Evolutionary conservation across 352 stramenopile species (phyloP).

Genomic region (Pythium folliculosum): DNA sequence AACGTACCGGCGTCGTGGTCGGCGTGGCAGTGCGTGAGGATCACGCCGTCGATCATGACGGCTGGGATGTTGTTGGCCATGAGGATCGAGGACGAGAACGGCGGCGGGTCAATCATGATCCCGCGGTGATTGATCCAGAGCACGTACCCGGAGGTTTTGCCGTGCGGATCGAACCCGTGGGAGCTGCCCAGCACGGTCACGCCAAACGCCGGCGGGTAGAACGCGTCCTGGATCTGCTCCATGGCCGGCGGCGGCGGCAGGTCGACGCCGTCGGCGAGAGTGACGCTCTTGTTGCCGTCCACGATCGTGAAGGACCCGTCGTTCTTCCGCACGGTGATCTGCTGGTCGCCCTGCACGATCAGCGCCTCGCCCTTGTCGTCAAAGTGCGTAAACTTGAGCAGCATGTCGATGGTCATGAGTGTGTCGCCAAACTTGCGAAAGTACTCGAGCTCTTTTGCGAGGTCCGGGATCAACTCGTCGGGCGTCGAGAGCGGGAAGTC

Average conservation of each 20-base stretch:
- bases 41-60: constrained; percentile 95
- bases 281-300: constrained; percentile 59
- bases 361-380: constrained; percentile 59
- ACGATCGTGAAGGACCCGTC: constrained; percentile 65
- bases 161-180: constrained; percentile 94
- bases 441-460: constrained; percentile 86
- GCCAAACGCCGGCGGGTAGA: constrained; percentile 94
- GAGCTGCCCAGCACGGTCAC: constrained; percentile 96
- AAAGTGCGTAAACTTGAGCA: constrained; percentile 90
- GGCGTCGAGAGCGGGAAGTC: constrained; percentile 78
- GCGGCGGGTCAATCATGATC: constrained; percentile 97
- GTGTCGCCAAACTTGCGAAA: constrained; percentile 91
- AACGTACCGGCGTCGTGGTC: constrained; percentile 97
- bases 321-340: constrained; percentile 72
- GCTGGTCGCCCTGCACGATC: constrained; percentile 58
- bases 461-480: constrained; percentile 59
- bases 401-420: constrained; percentile 87
- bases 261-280: constrained; percentile 56
- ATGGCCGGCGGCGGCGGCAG: constrained; percentile 46
- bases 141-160: constrained; percentile 94
- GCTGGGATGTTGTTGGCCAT: constrained; percentile 88
- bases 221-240: constrained; percentile 58
- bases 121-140: constrained; percentile 96
- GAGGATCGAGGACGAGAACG: constrained; percentile 87
- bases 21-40: constrained; percentile 96